Evolutionary conservation across 169 alveolate species (phyloP).

Genomic region (Plasmodium cynomolgi): DNA sequence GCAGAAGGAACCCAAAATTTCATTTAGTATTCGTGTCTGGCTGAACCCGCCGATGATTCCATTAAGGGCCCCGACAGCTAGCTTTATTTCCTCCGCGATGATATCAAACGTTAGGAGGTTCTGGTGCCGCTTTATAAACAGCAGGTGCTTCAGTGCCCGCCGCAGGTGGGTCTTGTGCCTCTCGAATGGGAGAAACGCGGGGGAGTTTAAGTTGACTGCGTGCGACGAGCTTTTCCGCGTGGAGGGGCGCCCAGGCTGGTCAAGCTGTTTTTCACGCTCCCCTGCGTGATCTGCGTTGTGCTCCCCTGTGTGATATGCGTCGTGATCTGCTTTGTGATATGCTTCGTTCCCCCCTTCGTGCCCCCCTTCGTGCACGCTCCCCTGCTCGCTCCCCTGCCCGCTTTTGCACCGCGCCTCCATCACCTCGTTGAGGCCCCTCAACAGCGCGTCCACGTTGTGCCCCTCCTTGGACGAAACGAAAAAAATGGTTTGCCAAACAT

Average conservation of each 20-base stretch:
- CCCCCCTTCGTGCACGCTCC: not conserved
- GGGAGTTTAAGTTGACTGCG: not conserved
- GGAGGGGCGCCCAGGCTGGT: too few species aligned
- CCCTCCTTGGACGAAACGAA: conserved; percentile 57
- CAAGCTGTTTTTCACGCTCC: too few species aligned
- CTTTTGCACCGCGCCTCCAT: not conserved
- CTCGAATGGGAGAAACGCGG: conserved; percentile 36
- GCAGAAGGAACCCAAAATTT: conserved; percentile 29
- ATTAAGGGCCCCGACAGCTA: conserved; percentile 21
- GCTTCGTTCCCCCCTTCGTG: too few species aligned
- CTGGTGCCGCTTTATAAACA: not conserved
- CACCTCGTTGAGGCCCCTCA: not conserved
- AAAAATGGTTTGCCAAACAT: not conserved
- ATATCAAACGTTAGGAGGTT: conserved; percentile 16
- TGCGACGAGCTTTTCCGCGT: too few species aligned
- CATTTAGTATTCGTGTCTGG: not conserved
- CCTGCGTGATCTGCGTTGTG: too few species aligned
- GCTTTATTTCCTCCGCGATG: conserved; percentile 30
- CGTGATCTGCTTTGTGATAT: too few species aligned
- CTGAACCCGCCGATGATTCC: conserved; percentile 23
- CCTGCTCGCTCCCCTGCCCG: not conserved
- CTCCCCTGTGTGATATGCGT: too few species aligned
- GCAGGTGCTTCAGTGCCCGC: conserved; percentile 22
- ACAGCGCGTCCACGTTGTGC: conserved; percentile 1
- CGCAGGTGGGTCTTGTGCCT: conserved; percentile 34